Evolutionary conservation across 306 rosid species (phyloP).

Genomic region (Cucurbita argyrosperma): DNA sequence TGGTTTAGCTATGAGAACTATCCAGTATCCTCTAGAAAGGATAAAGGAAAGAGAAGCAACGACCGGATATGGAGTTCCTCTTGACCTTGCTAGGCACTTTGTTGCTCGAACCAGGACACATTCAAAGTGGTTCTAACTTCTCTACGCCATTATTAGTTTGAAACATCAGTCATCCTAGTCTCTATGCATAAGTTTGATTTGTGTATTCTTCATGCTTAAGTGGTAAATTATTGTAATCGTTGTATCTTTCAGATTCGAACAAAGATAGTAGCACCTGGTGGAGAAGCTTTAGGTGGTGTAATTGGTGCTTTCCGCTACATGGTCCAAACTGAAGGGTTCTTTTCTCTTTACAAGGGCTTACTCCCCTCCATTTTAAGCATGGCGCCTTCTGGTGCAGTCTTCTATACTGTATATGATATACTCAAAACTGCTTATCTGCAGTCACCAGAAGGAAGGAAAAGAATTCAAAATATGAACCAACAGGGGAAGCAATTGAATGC

Average conservation of each 20-base stretch:
- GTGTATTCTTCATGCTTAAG: neutral
- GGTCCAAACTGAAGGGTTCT: constrained; percentile 84
- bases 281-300: constrained; percentile 87
- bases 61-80: neutral
- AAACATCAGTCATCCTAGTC: neutral
- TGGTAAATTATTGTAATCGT: neutral
- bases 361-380: constrained; percentile 82
- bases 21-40: neutral
- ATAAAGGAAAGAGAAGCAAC: neutral
- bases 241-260: constrained; percentile 65
- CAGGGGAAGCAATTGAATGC: constrained; percentile 60
- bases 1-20: neutral
- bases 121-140: neutral
- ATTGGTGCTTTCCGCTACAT: constrained; percentile 73
- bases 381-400: constrained; percentile 98
- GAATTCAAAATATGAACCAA: constrained; percentile 54
- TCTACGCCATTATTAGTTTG: neutral
- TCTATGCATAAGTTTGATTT: neutral
- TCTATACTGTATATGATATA: constrained; percentile 85
- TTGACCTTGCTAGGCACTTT: neutral
- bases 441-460: constrained; percentile 76
- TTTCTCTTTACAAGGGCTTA: constrained; percentile 88
- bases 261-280: constrained; percentile 88
- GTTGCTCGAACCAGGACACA: neutral
- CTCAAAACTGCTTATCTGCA: constrained; percentile 70